phyloP scores from a whole-genome alignment of 2,329 filamentous ascomycete genomes.

The Aspergillus neotritici region DNA sequence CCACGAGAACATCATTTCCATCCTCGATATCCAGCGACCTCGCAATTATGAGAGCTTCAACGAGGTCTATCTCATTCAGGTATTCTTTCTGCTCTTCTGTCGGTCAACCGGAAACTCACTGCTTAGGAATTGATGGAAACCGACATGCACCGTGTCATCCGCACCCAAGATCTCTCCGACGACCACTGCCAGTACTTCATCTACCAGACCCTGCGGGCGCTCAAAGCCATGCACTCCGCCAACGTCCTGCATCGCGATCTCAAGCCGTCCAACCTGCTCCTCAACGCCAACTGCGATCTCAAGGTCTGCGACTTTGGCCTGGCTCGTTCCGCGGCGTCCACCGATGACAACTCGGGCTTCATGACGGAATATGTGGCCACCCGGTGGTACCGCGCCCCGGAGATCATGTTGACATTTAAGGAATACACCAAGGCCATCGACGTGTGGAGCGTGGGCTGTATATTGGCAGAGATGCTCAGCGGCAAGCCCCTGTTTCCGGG shows the following conservation, averaged over 20 bases:
- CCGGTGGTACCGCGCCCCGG: constrained; percentile 96
- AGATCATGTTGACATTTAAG: constrained; percentile 99
- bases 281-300: constrained; percentile 97
- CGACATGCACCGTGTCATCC: constrained; percentile 98
- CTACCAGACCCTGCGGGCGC: constrained; percentile 93
- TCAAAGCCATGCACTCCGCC: constrained; percentile 99
- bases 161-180: constrained; percentile 95
- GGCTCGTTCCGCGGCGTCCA: constrained; percentile 88
- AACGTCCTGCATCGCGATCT: constrained; percentile 96
- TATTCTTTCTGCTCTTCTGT: constrained; percentile 38
- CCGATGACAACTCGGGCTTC: constrained; percentile 99
- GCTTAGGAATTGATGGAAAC: constrained; percentile 97
- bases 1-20: constrained; percentile 99
- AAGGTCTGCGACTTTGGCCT: constrained; percentile 99
- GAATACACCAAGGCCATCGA: constrained; percentile 99
- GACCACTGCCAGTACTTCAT: constrained; percentile 99
- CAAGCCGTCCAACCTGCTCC: constrained; percentile 91
- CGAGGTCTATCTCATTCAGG: constrained; percentile 97
- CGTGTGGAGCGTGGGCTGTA: constrained; percentile 98
- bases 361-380: constrained; percentile 99
- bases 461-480: constrained; percentile 96
- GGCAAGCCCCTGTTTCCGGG: constrained; percentile 97
- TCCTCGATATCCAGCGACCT: constrained; percentile 97
- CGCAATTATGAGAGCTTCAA: constrained; percentile 93
- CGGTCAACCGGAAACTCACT: neutral